Percentiles rank a stretch among this genome's conserved stretches.
Evolutionary conservation across 169 alveolate species (phyloP).

Genomic region (Blepharisma undulans): DNA sequence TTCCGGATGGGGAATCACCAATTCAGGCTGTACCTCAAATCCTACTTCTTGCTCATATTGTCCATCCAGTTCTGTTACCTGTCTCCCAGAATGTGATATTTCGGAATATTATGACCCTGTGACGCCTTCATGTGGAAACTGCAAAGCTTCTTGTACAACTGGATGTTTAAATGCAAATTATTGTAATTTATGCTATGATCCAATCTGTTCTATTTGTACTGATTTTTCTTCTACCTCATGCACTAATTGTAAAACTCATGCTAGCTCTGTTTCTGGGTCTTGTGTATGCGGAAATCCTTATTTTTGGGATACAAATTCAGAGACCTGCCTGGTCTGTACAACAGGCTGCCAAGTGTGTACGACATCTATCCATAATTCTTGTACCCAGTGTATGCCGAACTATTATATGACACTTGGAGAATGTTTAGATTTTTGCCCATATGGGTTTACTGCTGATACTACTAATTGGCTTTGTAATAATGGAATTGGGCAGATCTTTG

Average conservation of each 20-base stretch:
- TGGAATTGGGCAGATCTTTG: neutral
- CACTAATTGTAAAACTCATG: neutral
- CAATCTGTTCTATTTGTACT: neutral
- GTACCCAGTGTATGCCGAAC: neutral
- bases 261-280: neutral
- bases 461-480: neutral
- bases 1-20: neutral
- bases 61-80: neutral
- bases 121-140: neutral
- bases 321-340: neutral
- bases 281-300: conserved; percentile 3
- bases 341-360: neutral
- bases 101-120: neutral
- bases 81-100: conserved; percentile 10
- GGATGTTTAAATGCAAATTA: neutral
- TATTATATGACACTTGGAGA: neutral
- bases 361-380: neutral
- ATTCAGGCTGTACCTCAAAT: neutral
- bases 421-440: conserved; percentile 18
- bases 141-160: neutral
- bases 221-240: neutral
- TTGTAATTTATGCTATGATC: conserved; percentile 26
- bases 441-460: neutral
- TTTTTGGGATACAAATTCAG: neutral
- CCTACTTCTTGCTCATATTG: neutral